Conservation (phyloP, 352 stramenopile genomes). For the Phytopythium aichiense region DNA sequence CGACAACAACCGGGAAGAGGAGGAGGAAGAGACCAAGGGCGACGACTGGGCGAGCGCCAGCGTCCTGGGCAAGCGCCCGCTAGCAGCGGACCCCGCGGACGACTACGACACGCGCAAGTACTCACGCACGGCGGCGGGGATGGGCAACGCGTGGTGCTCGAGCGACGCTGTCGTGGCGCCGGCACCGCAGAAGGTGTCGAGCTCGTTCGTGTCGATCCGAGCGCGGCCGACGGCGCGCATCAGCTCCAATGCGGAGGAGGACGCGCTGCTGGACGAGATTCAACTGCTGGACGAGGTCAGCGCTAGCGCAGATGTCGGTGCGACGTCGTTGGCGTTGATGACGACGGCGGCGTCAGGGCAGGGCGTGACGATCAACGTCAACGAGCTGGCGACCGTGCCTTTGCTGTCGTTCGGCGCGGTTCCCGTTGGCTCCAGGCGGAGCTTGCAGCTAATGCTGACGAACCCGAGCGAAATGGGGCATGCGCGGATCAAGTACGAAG, state of each 20-base stretch:
- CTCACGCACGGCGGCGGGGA: neutral
- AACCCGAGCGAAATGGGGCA: constrained; percentile 60
- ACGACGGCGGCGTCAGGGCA: neutral
- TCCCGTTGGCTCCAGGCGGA: constrained; percentile 39
- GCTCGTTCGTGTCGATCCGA: constrained; percentile 6
- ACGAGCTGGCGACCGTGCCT: constrained; percentile 32
- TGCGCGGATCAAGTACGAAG: constrained; percentile 67
- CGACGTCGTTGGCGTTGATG: neutral
- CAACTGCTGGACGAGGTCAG: constrained; percentile 4
- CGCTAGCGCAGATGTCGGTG: neutral
- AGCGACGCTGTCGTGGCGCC: constrained; percentile 1
- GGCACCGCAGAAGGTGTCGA: constrained; percentile 3
- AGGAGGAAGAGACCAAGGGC: constrained; percentile 4
- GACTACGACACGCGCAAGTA: constrained; percentile 1
- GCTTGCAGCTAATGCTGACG: constrained; percentile 38
- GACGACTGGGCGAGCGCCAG: neutral
- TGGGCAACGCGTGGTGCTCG: constrained; percentile 7
- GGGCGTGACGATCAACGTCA: constrained; percentile 34
- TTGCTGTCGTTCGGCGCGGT: constrained; percentile 56
- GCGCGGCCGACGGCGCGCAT: neutral
- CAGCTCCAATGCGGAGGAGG: neutral
- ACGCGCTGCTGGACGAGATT: constrained; percentile 1
- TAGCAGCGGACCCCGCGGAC: neutral
- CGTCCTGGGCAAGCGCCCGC: constrained; percentile 6
- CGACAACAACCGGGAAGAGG: neutral